A percentile compares a stretch with the other conserved stretches of the same genome.
Evolutionary conservation across 2,329 filamentous ascomycete genomes (phyloP).

Genomic region (Phoma sp.): DNA sequence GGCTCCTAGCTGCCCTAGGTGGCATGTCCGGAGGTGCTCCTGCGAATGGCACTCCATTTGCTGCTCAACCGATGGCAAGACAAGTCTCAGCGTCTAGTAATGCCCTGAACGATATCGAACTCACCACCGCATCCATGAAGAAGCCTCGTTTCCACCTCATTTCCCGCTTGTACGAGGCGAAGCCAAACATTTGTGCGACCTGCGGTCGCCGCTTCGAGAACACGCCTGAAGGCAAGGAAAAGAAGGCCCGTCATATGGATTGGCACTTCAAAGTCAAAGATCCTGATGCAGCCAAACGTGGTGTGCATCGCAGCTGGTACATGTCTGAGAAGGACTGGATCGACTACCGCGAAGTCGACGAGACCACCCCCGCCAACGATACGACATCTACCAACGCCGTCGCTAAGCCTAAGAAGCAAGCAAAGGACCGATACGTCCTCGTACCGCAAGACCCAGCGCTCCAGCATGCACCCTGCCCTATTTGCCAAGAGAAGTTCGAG

Average conservation of each 20-base stretch:
- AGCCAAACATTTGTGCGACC: constrained; percentile 87
- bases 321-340: constrained; percentile 96
- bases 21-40: constrained; percentile 34
- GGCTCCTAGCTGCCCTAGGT: constrained; percentile 44
- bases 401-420: constrained; percentile 58
- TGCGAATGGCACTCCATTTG: constrained; percentile 35
- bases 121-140: constrained; percentile 75
- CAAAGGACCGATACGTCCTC: constrained; percentile 75
- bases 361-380: constrained; percentile 55
- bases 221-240: constrained; percentile 78
- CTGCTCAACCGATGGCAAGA: constrained; percentile 36
- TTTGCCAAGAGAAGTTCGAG: constrained; percentile 95
- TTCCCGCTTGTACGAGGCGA: constrained; percentile 76
- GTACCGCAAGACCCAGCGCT: constrained; percentile 81
- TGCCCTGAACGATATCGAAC: constrained; percentile 60
- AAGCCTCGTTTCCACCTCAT: constrained; percentile 79
- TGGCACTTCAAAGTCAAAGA: constrained; percentile 98
- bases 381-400: constrained; percentile 45
- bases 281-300: constrained; percentile 82
- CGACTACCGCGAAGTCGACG: constrained; percentile 79
- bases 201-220: constrained; percentile 87
- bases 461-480: constrained; percentile 82
- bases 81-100: constrained; percentile 46
- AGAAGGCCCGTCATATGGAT: constrained; percentile 92
- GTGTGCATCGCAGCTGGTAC: constrained; percentile 93